phyloP scores from a whole-genome alignment of 139 green algal species.

The Chloropicon primus region DNA sequence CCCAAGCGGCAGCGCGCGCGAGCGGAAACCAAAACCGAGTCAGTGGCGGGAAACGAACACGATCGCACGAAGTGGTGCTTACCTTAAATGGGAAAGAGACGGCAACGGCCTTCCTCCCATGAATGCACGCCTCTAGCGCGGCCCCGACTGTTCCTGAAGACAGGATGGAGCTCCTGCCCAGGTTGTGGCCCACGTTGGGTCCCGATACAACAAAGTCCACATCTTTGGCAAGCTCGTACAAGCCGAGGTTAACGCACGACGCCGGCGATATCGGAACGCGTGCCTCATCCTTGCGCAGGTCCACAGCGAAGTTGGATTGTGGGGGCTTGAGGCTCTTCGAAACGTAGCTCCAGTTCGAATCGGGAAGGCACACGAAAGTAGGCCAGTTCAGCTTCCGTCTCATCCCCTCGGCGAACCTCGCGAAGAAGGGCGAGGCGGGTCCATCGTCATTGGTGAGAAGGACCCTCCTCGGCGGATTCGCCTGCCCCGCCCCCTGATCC shows the following conservation, averaged over 20 bases:
- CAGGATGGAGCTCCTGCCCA: slow-evolving; percentile 17
- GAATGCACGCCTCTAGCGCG: slow-evolving; percentile 21
- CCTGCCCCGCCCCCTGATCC: no score
- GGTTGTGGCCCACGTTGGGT: neutral
- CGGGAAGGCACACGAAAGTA: slow-evolving; percentile 7
- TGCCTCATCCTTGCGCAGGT: neutral
- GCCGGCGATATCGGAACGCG: slow-evolving; percentile 18
- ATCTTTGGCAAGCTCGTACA: slow-evolving; percentile 17
- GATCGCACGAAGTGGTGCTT: neutral
- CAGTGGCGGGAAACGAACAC: neutral
- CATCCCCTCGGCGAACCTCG: slow-evolving; percentile 11
- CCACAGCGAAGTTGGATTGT: no score
- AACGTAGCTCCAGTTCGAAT: slow-evolving; percentile 16
- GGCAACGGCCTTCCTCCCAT: slow-evolving; percentile 10
- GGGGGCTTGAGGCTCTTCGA: slow-evolving; percentile 15
- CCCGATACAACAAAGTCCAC: slow-evolving; percentile 20
- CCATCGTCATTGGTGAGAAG: slow-evolving; percentile 32
- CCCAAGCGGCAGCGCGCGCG: neutral
- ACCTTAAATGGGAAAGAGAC: slow-evolving; percentile 19
- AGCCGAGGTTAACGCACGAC: slow-evolving; percentile 21
- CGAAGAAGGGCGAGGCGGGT: slow-evolving; percentile 23
- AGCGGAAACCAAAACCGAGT: neutral
- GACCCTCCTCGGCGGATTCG: slow-evolving; percentile 1
- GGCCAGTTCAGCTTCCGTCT: neutral
- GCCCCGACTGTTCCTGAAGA: slow-evolving; percentile 30